Base-by-base conservation (phyloP, 805 yeast genomes). In the Schizosaccharomyces osmophilus region DNA sequence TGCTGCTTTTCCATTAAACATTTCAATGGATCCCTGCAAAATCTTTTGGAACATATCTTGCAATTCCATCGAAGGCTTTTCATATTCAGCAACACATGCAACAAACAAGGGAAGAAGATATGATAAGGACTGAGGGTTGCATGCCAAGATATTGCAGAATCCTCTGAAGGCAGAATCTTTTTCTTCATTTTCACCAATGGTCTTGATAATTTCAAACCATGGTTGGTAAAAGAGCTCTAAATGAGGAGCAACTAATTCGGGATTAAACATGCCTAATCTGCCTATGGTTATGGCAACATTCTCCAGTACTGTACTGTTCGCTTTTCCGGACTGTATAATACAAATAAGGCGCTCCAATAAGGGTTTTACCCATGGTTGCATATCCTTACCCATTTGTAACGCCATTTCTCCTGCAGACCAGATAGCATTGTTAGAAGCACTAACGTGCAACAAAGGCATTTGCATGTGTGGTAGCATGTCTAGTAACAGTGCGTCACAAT, bases 341-440 rank as follows among this genome's bases (percentile, higher is more conserved):
- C 83, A 76, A 17, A 84, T 78, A 62, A 86, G 71, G 26, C 82
- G 70, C 55, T 74, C 76, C 64, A 82, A 74, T 64, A 84, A 71
- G 63, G 80, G 81, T 48, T 70, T 72, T 57, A 83, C 69, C 67
- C 78, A 83, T 17, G 81, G 82, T 55, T 72, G 73, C 64, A 83
- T 66, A 48, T 75, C 74, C 0, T 75, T 70, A 2, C 77, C 69
- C 17, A 79, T 68, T 62, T 85, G 78, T 67, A 88, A 74, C 3
- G 87, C 77, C 39, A 93, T 80, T 70, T 93, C 95, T 55, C 98
- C 97, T 15, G 85, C 73, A 1, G 95, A 80, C 98, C 98, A 93
- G 60, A 87, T 82, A 1, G 97, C 93, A 71, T 93, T 93, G 71
- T 85, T 86, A 67, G 83, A 82, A 1, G 85, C 87, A 22, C 54